These are phyloP conservation scores for Vicia villosa DNA, from an alignment of 306 rosid genomes.

Conservation along the genomic window DNA sequence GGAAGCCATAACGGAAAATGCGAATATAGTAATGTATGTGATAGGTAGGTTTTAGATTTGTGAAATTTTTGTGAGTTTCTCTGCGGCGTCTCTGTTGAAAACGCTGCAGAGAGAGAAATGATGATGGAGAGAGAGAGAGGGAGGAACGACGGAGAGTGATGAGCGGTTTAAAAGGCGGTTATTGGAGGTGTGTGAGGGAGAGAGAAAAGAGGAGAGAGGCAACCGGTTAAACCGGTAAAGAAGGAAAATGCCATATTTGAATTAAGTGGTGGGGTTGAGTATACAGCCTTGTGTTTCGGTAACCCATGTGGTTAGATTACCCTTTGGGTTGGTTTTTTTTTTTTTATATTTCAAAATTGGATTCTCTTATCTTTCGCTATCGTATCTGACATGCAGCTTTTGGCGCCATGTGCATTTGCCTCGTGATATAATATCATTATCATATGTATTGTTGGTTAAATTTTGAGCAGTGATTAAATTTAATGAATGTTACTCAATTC, in stretches of 20 bases:
- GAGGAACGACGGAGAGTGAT: conserved; percentile 21
- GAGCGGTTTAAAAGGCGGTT: conserved; percentile 29
- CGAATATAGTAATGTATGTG: not conserved
- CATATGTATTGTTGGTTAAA: too few species aligned
- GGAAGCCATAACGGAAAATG: conserved; percentile 35
- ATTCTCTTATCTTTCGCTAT: not conserved
- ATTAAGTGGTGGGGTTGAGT: not conserved
- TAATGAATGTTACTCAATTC: not conserved
- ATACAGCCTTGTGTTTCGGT: conserved; percentile 16
- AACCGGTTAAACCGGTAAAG: conserved; percentile 48
- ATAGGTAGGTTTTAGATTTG: not conserved
- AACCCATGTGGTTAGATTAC: conserved; percentile 3
- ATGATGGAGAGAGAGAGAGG: not conserved
- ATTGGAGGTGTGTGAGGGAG: conserved; percentile 13
- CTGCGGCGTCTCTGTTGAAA: not conserved
- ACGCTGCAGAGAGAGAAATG: conserved; percentile 36
- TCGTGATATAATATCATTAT: not conserved
- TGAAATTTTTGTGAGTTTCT: not conserved
- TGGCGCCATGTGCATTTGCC: conserved; percentile 16
- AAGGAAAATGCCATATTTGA: not conserved
- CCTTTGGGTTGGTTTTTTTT: not conserved
- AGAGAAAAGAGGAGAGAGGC: conserved; percentile 40
- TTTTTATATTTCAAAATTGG: not conserved
- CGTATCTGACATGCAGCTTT: not conserved
- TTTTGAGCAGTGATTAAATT: not conserved